These are phyloP conservation scores for Debaryomyces tyrocola DNA, from an alignment of 805 yeast genomes.

Conservation along the genomic window DNA sequence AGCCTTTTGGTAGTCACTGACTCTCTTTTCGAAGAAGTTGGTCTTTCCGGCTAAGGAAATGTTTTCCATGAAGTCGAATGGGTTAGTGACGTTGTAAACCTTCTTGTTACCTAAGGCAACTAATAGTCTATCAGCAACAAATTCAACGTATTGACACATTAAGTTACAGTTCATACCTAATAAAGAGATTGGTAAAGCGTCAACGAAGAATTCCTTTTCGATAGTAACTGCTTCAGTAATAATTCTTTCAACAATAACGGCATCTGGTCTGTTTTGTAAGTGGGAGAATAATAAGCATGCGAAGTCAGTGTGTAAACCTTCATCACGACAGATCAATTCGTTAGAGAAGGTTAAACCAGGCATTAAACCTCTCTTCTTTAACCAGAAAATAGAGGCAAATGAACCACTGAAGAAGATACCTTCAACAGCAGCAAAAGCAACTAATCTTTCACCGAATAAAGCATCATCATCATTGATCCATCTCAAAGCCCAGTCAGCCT, in stretches of 20 bases:
- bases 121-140: constrained; percentile 93
- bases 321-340: constrained; percentile 97
- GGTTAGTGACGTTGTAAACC: constrained; percentile 83
- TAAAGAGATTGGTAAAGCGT: constrained; percentile 89
- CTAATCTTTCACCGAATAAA: constrained; percentile 90
- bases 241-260: constrained; percentile 75
- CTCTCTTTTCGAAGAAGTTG: constrained; percentile 98
- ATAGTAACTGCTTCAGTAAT: constrained; percentile 94
- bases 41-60: constrained; percentile 98
- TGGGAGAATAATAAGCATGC: constrained; percentile 95
- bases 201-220: constrained; percentile 92
- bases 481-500: constrained; percentile 98
- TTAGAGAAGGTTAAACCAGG: constrained; percentile 98
- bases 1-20: constrained; percentile 97
- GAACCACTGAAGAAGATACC: constrained; percentile 99
- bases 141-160: constrained; percentile 98
- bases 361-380: constrained; percentile 98
- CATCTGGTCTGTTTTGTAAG: constrained; percentile 83
- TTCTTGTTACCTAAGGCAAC: constrained; percentile 90
- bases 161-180: constrained; percentile 92
- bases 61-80: constrained; percentile 99
- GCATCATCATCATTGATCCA: constrained; percentile 92
- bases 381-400: constrained; percentile 97
- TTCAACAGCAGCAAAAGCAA: constrained; percentile 98
- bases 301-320: constrained; percentile 97